A percentile compares a stretch with the other conserved stretches of the same genome.
Evolutionary conservation across 1,284 basidiomycete genomes (phyloP).

Genomic region (Ceratobasidium theobromae): DNA sequence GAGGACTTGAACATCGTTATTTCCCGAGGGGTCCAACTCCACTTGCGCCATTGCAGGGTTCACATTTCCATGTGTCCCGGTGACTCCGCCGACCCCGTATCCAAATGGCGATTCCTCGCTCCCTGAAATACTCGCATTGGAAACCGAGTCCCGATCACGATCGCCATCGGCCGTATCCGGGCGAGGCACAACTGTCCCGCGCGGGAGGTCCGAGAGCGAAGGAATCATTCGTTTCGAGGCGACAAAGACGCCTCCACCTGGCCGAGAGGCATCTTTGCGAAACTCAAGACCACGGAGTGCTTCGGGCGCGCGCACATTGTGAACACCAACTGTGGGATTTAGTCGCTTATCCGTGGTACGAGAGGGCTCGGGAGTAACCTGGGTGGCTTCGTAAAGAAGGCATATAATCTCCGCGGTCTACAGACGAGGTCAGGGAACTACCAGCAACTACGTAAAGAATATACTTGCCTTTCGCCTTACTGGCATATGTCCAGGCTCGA

Average conservation of each 20-base stretch:
- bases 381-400: constrained; percentile 87
- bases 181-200: constrained; percentile 63
- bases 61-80: constrained; percentile 37
- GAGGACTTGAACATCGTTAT: constrained; percentile 65
- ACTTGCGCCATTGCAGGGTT: constrained; percentile 42
- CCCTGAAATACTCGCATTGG: constrained; percentile 37
- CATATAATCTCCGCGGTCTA: constrained; percentile 92
- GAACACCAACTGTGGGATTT: constrained; percentile 74
- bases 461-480: constrained; percentile 76
- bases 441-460: constrained; percentile 31
- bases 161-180: constrained; percentile 41
- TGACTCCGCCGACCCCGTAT: not conserved
- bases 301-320: constrained; percentile 46
- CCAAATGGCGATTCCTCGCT: constrained; percentile 25
- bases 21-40: constrained; percentile 44
- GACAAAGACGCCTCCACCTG: constrained; percentile 83
- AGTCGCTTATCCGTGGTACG: constrained; percentile 56
- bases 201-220: constrained; percentile 61
- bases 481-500: constrained; percentile 85
- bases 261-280: constrained; percentile 69
- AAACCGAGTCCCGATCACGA: constrained; percentile 33
- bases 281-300: constrained; percentile 46
- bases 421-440: constrained; percentile 34
- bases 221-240: constrained; percentile 53
- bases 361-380: constrained; percentile 43